A percentile compares a stretch with the other conserved stretches of the same genome.
Evolutionary conservation across 2,329 filamentous ascomycete genomes (phyloP).

Genomic region (Corinectria fuckeliana): DNA sequence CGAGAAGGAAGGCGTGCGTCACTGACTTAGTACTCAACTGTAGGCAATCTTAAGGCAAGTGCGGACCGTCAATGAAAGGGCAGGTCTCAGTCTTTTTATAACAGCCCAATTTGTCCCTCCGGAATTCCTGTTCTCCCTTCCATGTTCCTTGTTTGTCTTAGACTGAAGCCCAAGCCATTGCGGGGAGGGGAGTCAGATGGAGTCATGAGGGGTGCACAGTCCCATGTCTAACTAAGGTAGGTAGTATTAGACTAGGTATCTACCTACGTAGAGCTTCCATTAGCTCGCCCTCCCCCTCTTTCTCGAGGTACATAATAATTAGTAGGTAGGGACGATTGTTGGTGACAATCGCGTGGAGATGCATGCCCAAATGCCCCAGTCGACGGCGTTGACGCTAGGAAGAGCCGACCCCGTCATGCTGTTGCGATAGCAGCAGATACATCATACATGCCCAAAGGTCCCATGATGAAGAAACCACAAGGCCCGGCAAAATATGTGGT

Average conservation of each 20-base stretch:
- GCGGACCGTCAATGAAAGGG: background rate
- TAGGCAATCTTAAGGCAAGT: background rate
- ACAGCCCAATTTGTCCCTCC: background rate
- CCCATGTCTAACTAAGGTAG: too few relatives aligned
- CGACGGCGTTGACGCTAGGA: background rate
- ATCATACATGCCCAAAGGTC: background rate
- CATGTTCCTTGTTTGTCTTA: constrained; percentile 2
- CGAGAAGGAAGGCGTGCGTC: background rate
- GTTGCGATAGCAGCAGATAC: background rate
- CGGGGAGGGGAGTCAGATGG: background rate
- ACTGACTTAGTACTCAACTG: background rate
- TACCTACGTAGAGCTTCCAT: background rate
- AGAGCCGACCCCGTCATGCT: background rate
- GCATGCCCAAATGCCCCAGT: background rate
- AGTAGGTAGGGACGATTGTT: too few relatives aligned
- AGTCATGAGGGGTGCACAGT: constrained; percentile 1
- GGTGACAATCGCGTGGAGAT: background rate
- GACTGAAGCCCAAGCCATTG: background rate
- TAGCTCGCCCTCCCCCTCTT: background rate
- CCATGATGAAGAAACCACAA: constrained; percentile 9
- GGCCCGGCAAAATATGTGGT: constrained; percentile 1
- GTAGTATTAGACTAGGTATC: too few relatives aligned
- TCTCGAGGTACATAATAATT: too few relatives aligned
- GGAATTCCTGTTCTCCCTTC: background rate
- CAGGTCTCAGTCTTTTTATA: constrained; percentile 21